Conservation (phyloP, 2,329 filamentous ascomycete genomes). For the Geosmithia morbida region DNA sequence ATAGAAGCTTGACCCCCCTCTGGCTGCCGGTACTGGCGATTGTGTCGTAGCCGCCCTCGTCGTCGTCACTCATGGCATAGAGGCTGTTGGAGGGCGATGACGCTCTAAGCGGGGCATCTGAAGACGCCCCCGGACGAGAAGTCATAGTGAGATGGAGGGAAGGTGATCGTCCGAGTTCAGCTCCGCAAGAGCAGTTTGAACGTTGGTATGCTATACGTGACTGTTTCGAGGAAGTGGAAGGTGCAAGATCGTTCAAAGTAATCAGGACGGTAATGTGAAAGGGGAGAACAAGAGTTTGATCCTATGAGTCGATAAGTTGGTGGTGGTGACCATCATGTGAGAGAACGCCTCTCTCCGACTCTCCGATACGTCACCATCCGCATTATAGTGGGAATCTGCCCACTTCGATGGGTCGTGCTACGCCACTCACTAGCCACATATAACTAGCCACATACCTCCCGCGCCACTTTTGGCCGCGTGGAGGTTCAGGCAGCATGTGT, state of each 20-base stretch:
- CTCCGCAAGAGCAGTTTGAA: neutral
- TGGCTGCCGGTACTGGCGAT: conserved; percentile 68
- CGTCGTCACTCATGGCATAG: conserved; percentile 93
- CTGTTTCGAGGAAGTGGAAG: too few relatives aligned
- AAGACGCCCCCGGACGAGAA: neutral
- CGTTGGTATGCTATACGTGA: neutral
- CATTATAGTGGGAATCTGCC: neutral
- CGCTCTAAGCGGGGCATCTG: conserved; percentile 17
- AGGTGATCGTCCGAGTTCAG: neutral
- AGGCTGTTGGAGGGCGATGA: conserved; percentile 74
- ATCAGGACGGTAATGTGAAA: too few relatives aligned
- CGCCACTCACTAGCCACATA: neutral
- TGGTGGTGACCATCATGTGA: neutral
- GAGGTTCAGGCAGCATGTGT: too few relatives aligned
- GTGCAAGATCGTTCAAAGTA: too few relatives aligned
- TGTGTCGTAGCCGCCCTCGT: conserved; percentile 89
- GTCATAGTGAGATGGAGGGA: neutral
- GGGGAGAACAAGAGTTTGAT: too few relatives aligned
- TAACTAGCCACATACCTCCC: neutral
- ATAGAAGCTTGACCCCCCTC: conserved; percentile 82
- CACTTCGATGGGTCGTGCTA: neutral
- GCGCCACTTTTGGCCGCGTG: too few relatives aligned
- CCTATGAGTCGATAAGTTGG: too few relatives aligned
- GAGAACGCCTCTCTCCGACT: neutral
- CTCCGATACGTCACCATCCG: neutral